Evolutionary conservation across 2,329 filamentous ascomycete species (phyloP).

Genomic region (Colletotrichum sp.): DNA sequence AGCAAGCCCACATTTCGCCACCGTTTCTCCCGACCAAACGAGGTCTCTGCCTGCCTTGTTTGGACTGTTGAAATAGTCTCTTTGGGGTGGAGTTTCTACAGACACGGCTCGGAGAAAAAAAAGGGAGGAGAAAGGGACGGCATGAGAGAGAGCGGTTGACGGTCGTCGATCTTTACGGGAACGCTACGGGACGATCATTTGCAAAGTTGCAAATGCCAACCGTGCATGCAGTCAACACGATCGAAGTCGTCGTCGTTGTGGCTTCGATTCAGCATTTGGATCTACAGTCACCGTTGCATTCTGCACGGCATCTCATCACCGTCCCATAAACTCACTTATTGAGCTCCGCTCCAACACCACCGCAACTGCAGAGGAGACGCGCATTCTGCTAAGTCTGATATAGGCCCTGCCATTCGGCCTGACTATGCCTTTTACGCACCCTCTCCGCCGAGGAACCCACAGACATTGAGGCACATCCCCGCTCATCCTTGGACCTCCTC

Average conservation of each 20-base stretch:
- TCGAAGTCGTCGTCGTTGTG: background rate
- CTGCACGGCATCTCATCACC: background rate
- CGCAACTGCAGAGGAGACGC: background rate
- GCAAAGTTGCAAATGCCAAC: background rate
- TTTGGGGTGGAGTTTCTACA: background rate
- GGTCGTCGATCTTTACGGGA: background rate
- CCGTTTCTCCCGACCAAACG: background rate
- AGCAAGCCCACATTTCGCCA: background rate
- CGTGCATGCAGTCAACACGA: background rate
- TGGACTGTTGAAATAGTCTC: background rate
- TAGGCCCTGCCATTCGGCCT: background rate
- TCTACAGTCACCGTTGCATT: background rate
- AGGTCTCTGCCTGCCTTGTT: background rate
- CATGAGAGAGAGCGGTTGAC: background rate
- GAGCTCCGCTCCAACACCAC: background rate
- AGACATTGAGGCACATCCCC: background rate
- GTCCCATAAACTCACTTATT: conserved; percentile 7
- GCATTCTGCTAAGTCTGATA: background rate
- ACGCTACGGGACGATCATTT: background rate
- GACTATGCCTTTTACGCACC: background rate
- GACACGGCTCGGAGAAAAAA: conserved; percentile 1
- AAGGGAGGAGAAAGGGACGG: conserved; percentile 1
- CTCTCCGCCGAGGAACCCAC: conserved; percentile 1
- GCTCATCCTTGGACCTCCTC: background rate
- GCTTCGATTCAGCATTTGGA: background rate